Percentiles rank a stretch among this genome's conserved stretches.
These are phyloP conservation scores for Trametes coccinea DNA, from an alignment of 768 basidiomycete species.

Conservation along the genomic window DNA sequence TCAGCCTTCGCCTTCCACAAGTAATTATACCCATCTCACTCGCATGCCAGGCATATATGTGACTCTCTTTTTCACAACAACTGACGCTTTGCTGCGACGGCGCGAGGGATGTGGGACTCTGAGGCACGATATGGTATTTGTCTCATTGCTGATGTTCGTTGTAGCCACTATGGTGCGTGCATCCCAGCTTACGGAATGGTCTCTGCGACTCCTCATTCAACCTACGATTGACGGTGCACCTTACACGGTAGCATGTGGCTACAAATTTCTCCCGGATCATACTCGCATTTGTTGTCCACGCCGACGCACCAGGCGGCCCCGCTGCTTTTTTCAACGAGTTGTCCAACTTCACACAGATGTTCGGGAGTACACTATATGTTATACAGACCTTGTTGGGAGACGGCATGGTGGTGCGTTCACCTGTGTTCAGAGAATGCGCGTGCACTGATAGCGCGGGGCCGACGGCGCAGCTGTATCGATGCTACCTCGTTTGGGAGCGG, in stretches of 20 bases:
- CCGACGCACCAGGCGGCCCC: conserved; percentile 25
- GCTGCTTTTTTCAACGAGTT: conserved; percentile 36
- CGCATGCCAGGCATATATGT: background rate
- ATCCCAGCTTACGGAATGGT: no score
- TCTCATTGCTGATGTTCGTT: conserved; percentile 29
- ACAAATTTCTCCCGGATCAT: conserved; percentile 39
- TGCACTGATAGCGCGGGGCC: conserved; percentile 10
- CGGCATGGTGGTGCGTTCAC: conserved; percentile 7
- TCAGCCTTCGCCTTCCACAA: no score
- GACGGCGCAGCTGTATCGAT: conserved; percentile 1
- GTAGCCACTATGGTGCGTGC: conserved; percentile 36
- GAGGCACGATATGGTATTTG: background rate
- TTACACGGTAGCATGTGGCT: conserved; percentile 35
- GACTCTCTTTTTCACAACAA: conserved; percentile 1
- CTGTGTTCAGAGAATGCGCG: background rate
- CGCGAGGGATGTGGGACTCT: background rate
- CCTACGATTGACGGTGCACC: background rate
- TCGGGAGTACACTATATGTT: conserved; percentile 40
- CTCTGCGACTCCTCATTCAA: background rate
- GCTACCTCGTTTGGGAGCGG: conserved; percentile 17
- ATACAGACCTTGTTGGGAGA: conserved; percentile 42
- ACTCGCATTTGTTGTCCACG: conserved; percentile 36
- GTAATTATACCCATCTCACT: background rate
- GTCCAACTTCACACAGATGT: conserved; percentile 38
- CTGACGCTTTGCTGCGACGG: background rate